phyloP scores from a whole-genome alignment of 2,329 filamentous ascomycete species.

The Sclerotinia trifoliorum region DNA sequence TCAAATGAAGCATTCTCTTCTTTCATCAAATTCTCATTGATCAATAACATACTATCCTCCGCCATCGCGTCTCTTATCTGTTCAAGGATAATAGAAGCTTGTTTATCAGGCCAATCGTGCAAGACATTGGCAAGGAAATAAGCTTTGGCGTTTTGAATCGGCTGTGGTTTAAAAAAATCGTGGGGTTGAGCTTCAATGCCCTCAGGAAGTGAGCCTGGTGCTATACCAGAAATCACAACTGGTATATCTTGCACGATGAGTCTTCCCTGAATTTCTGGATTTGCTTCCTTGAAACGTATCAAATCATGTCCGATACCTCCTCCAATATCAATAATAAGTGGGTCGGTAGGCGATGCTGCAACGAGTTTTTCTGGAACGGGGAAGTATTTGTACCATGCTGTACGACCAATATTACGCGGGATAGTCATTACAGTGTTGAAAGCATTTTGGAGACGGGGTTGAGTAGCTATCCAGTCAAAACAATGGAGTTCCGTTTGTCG shows the following conservation, averaged over 20 bases:
- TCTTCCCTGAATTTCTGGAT: neutral
- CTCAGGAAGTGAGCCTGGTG: neutral
- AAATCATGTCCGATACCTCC: conserved; percentile 21
- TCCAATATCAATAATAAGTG: conserved; percentile 23
- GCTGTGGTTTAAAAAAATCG: conserved; percentile 8
- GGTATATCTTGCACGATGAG: conserved; percentile 19
- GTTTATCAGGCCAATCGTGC: conserved; percentile 20
- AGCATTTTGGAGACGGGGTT: conserved; percentile 24
- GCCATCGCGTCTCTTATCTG: conserved; percentile 13
- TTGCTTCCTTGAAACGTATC: neutral
- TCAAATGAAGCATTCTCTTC: conserved; percentile 1
- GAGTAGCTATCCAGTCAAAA: conserved; percentile 26
- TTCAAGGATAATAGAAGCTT: conserved; percentile 6
- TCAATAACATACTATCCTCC: neutral
- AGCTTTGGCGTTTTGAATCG: conserved; percentile 8
- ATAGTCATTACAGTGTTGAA: conserved; percentile 27
- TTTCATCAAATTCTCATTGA: conserved; percentile 16
- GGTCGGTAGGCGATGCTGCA: conserved; percentile 11
- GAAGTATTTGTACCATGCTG: conserved; percentile 23
- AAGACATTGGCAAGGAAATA: conserved; percentile 15
- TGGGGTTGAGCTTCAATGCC: conserved; percentile 9
- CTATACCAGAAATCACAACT: conserved; percentile 1
- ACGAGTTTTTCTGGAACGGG: conserved; percentile 18
- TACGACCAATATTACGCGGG: neutral
- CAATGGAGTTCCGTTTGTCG: conserved; percentile 23